Percentiles rank a stretch among this genome's conserved stretches.
Evolutionary conservation across 2,329 filamentous ascomycete genomes (phyloP).

Genomic region (Aspergillus sojae): DNA sequence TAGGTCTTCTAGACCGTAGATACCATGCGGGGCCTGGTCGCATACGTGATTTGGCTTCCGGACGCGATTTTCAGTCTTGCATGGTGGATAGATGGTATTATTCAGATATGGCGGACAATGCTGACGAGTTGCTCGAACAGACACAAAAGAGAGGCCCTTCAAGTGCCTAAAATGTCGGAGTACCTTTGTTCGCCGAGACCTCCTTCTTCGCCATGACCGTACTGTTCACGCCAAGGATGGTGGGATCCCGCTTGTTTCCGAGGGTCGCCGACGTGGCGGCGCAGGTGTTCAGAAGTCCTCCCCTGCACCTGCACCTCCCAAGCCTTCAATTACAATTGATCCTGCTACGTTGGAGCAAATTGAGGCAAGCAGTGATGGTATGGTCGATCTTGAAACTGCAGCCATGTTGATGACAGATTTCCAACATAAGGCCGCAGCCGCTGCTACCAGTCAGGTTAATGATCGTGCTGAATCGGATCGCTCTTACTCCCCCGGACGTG

Average conservation of each 20-base stretch:
- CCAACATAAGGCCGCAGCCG: constrained; percentile 89
- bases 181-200: constrained; percentile 96
- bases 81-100: neutral
- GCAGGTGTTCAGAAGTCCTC: constrained; percentile 42
- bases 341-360: constrained; percentile 88
- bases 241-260: constrained; percentile 88
- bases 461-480: constrained; percentile 55
- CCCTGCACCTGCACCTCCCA: constrained; percentile 59
- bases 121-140: constrained; percentile 51
- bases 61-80: neutral
- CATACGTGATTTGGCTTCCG: neutral
- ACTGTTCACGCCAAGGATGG: constrained; percentile 99
- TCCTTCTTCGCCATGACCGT: constrained; percentile 93
- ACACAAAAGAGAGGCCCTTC: constrained; percentile 98
- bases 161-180: constrained; percentile 98
- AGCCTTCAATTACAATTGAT: constrained; percentile 79
- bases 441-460: constrained; percentile 53
- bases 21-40: neutral
- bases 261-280: constrained; percentile 72
- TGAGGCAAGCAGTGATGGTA: constrained; percentile 83
- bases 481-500: constrained; percentile 71
- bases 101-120: neutral
- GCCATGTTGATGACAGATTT: constrained; percentile 99
- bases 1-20: neutral
- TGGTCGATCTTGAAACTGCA: constrained; percentile 94